Conservation (phyloP, 1,139 yeast species). For the Sugiyamaella neomexicana region DNA sequence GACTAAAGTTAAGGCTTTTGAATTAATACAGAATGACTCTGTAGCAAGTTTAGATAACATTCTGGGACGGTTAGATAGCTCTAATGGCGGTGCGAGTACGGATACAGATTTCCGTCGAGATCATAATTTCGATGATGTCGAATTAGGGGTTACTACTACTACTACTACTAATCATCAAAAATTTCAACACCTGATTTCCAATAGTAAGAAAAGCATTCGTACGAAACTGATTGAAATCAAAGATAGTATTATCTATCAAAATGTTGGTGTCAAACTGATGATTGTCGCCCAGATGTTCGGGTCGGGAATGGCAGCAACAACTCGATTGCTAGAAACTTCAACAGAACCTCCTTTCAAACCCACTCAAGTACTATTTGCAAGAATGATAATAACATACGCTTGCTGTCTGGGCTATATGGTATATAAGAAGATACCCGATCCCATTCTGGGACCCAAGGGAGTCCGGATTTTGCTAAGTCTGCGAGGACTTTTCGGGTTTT, state of each 20-base stretch:
- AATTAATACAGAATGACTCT: constrained; percentile 1
- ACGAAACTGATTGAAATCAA: constrained; percentile 9
- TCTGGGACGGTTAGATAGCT: not conserved
- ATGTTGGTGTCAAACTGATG: constrained; percentile 32
- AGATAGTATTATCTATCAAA: constrained; percentile 10
- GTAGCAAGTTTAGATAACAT: constrained; percentile 1
- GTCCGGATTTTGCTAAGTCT: constrained; percentile 54
- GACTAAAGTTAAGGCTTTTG: not conserved
- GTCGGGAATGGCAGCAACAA: constrained; percentile 71
- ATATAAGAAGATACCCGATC: constrained; percentile 50
- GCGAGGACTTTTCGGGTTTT: constrained; percentile 75
- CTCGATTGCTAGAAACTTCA: constrained; percentile 69
- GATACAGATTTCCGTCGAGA: not conserved
- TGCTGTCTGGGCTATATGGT: constrained; percentile 59
- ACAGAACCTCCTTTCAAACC: constrained; percentile 67
- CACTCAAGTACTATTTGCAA: constrained; percentile 67
- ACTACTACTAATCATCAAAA: not conserved
- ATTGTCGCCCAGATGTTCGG: constrained; percentile 58
- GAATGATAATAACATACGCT: constrained; percentile 71
- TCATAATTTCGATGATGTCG: constrained; percentile 4
- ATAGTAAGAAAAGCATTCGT: constrained; percentile 5
- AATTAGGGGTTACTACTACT: no score
- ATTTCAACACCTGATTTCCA: not conserved
- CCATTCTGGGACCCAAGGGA: constrained; percentile 69
- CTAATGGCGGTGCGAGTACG: not conserved